Evolutionary conservation across 1,284 basidiomycete genomes (phyloP).

Genomic region (Leccinum brunneo-olivaceum): DNA sequence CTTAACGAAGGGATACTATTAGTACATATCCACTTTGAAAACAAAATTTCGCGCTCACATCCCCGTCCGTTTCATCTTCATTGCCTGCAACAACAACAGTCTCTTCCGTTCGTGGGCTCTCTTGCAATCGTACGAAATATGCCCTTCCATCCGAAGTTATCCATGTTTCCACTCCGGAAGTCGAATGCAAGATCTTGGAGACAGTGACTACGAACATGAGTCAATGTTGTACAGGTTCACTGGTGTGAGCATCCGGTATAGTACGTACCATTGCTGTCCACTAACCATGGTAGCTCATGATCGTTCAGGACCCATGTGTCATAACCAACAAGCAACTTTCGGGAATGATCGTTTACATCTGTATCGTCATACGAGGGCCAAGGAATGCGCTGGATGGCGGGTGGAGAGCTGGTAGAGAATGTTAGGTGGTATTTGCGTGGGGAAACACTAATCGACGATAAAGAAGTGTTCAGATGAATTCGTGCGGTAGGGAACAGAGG

Average conservation of each 20-base stretch:
- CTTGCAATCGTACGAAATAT: conserved; percentile 64
- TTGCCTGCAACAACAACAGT: conserved; percentile 1
- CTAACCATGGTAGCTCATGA: conserved; percentile 65
- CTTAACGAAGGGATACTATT: conserved; percentile 8
- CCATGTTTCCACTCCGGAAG: conserved; percentile 68
- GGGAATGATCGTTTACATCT: conserved; percentile 27
- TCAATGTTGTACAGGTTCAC: not conserved
- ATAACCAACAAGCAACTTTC: conserved; percentile 36
- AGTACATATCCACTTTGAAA: not conserved
- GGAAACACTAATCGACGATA: conserved; percentile 50
- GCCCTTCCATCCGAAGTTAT: conserved; percentile 75
- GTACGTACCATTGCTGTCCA: conserved; percentile 58
- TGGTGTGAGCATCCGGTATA: not conserved
- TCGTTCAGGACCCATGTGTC: conserved; percentile 72
- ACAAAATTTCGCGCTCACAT: conserved; percentile 14
- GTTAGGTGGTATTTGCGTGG: conserved; percentile 61
- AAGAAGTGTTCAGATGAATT: not conserved
- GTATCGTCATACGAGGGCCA: conserved; percentile 61
- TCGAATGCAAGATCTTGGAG: conserved; percentile 48
- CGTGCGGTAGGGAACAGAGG: conserved; percentile 1
- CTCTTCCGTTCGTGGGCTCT: conserved; percentile 23
- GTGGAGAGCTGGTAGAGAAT: conserved; percentile 66
- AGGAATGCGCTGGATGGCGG: conserved; percentile 71
- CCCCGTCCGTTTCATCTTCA: conserved; percentile 7
- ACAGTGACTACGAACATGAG: conserved; percentile 45